Conservation (phyloP, 1,284 basidiomycete genomes). For the Puccinia horiana region DNA sequence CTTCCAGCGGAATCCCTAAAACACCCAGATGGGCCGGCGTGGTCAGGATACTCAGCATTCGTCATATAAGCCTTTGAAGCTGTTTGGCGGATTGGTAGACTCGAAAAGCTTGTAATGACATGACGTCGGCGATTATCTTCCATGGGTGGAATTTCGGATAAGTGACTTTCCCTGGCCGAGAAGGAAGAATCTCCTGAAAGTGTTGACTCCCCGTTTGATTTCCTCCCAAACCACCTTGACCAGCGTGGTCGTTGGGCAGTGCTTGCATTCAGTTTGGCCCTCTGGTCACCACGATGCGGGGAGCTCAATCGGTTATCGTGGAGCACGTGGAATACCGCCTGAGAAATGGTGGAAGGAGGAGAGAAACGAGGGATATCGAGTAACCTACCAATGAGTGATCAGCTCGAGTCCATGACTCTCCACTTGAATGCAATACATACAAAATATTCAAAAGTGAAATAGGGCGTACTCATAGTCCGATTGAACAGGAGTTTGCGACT, state of each 20-base stretch:
- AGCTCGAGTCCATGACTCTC: neutral
- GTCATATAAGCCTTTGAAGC: neutral
- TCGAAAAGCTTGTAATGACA: neutral
- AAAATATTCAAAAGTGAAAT: neutral
- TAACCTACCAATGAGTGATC: neutral
- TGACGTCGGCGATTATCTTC: neutral
- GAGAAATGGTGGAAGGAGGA: neutral
- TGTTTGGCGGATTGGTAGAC: neutral
- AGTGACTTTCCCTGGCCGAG: neutral
- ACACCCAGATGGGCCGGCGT: neutral
- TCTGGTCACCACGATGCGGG: neutral
- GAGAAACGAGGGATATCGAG: neutral
- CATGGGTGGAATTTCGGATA: neutral
- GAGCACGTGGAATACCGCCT: neutral
- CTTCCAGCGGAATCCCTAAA: neutral
- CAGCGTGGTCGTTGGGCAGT: neutral
- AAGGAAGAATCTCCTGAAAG: neutral
- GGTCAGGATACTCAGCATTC: no score
- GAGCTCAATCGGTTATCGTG: neutral
- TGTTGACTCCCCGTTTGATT: neutral
- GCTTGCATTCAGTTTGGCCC: neutral
- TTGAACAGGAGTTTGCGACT: no score
- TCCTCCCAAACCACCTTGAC: slow-evolving; percentile 9
- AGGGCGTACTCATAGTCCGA: neutral
- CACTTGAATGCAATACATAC: neutral